phyloP scores from a whole-genome alignment of 1,284 basidiomycete species.

The Boletus putidus region DNA sequence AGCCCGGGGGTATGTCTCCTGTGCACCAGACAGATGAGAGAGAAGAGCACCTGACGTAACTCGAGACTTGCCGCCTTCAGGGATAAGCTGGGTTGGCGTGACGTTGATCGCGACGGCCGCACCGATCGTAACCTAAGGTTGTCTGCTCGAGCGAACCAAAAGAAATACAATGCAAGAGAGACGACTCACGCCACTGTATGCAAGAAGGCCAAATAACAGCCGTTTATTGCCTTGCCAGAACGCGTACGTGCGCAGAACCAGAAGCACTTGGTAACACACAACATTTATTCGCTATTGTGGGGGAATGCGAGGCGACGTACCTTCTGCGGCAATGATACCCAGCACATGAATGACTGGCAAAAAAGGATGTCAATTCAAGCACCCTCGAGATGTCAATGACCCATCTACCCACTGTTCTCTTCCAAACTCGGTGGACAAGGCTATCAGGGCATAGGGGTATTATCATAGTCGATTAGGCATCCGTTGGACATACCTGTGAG shows the following conservation, averaged over 20 bases:
- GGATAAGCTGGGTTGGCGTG: slow-evolving; percentile 6
- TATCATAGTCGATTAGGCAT: background rate
- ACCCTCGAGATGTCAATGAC: background rate
- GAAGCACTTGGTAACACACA: slow-evolving; percentile 14
- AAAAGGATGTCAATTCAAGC: background rate
- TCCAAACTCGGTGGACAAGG: background rate
- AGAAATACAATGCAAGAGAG: background rate
- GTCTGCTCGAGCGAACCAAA: background rate
- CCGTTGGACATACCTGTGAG: slow-evolving; percentile 8
- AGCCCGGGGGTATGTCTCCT: background rate
- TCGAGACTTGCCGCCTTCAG: background rate
- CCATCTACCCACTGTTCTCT: slow-evolving; percentile 9
- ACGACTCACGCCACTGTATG: slow-evolving; percentile 8
- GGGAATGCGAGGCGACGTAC: background rate
- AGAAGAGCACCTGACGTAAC: no score
- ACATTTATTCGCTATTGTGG: background rate
- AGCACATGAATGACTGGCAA: slow-evolving; percentile 22
- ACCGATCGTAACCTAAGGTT: background rate
- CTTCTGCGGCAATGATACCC: slow-evolving; percentile 19
- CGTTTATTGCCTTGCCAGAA: slow-evolving; percentile 23
- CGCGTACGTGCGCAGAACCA: slow-evolving; percentile 26
- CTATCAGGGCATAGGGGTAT: background rate
- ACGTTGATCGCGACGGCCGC: slow-evolving; percentile 1
- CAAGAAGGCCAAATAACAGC: slow-evolving; percentile 16
- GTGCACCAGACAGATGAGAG: background rate